phyloP scores from a whole-genome alignment of 2,329 filamentous ascomycete species.

The Hypoxylon sp. region DNA sequence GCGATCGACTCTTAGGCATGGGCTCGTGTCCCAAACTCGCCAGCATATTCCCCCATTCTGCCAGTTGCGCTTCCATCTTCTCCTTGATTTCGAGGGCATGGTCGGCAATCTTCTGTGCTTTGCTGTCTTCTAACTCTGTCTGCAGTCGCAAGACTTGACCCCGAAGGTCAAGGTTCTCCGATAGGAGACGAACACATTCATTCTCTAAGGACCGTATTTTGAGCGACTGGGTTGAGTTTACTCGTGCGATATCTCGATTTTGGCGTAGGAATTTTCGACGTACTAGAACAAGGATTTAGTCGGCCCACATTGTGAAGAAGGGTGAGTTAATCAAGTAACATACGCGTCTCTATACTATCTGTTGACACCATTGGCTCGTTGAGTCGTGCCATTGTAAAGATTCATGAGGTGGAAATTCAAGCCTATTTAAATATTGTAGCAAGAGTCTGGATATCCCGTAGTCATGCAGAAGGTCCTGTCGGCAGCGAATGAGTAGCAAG shows the following conservation, averaged over 20 bases:
- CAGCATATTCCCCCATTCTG: constrained; percentile 78
- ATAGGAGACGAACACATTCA: constrained; percentile 80
- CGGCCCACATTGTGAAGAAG: constrained; percentile 4
- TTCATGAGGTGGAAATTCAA: constrained; percentile 40
- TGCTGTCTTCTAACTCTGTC: constrained; percentile 74
- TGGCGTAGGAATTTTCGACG: constrained; percentile 85
- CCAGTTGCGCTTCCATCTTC: constrained; percentile 79
- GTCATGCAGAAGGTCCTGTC: constrained; percentile 24
- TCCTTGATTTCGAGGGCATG: constrained; percentile 78
- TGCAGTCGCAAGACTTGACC: constrained; percentile 79
- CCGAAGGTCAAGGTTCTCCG: constrained; percentile 83
- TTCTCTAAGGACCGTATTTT: constrained; percentile 83
- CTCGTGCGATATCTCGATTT: constrained; percentile 85
- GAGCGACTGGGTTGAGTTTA: constrained; percentile 82
- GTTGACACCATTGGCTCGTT: constrained; percentile 79
- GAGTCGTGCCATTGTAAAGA: constrained; percentile 79
- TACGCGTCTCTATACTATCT: constrained; percentile 80
- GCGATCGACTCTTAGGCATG: constrained; percentile 63
- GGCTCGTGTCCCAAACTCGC: constrained; percentile 75
- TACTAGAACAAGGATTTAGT: constrained; percentile 65
- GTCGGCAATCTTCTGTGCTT: constrained; percentile 71
- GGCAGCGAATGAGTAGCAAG: constrained; percentile 24
- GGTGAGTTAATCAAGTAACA: constrained; percentile 54
- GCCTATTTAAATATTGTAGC: constrained; percentile 30
- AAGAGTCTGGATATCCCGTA: constrained; percentile 14